Conservation (phyloP, 345 rosid species). For the Tarenaya hassleriana region DNA sequence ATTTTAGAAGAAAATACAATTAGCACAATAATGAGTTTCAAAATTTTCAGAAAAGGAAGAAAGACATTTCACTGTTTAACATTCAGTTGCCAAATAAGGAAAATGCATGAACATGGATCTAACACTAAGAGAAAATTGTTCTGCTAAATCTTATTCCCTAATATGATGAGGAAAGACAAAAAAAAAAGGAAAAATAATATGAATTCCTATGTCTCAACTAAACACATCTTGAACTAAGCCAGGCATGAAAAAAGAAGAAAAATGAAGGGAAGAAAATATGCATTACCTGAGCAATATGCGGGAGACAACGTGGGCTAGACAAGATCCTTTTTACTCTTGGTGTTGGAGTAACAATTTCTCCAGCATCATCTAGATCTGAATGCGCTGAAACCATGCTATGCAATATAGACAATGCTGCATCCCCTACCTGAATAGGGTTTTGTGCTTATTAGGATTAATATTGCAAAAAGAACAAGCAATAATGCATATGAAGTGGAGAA, state of each 20-base stretch:
- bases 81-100: not conserved
- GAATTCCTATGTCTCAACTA: constrained; percentile 7
- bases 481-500: no score
- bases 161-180: not conserved
- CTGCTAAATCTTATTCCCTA: constrained; percentile 8
- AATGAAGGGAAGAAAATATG: constrained; percentile 6
- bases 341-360: constrained; percentile 98
- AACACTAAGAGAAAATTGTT: constrained; percentile 4
- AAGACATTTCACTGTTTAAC: constrained; percentile 8
- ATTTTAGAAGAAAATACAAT: constrained; percentile 16
- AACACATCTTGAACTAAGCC: constrained; percentile 14
- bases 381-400: constrained; percentile 99
- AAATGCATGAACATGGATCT: constrained; percentile 3
- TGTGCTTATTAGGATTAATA: constrained; percentile 18
- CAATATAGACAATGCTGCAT: constrained; percentile 82
- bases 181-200: no score
- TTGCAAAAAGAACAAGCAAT: constrained; percentile 22
- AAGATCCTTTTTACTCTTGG: constrained; percentile 91
- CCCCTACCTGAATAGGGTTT: constrained; percentile 61
- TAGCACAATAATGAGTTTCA: constrained; percentile 2
- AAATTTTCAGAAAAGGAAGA: constrained; percentile 8
- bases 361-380: constrained; percentile 99
- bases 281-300: constrained; percentile 92
- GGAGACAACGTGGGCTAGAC: constrained; percentile 96
- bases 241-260: not conserved